Evolutionary conservation across 305 asterid genomes (phyloP).

Genomic region (Fraxinus xanthoxyloides): DNA sequence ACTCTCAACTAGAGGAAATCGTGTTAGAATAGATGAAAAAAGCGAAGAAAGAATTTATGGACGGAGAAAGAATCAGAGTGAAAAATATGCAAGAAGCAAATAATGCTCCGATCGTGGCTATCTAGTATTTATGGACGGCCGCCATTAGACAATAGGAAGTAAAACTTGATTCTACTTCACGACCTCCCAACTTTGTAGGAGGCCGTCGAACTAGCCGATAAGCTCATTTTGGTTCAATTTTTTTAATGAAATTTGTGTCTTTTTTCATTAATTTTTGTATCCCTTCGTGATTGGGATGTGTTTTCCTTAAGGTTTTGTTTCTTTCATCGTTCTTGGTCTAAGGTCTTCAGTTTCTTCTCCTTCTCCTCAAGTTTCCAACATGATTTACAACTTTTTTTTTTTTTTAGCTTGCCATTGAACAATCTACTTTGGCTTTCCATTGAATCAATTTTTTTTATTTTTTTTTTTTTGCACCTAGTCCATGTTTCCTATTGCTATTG

Average conservation of each 20-base stretch:
- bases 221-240: not conserved
- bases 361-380: not conserved
- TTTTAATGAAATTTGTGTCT: not conserved
- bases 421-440: too few relatives aligned
- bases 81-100: not conserved
- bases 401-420: not conserved
- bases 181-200: too few relatives aligned
- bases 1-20: not conserved
- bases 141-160: not conserved
- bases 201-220: not conserved
- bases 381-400: too few relatives aligned
- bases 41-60: too few relatives aligned
- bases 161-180: not conserved
- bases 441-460: too few relatives aligned
- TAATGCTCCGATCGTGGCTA: too few relatives aligned
- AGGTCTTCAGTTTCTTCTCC: not conserved
- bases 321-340: not conserved
- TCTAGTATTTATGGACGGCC: too few relatives aligned
- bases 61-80: too few relatives aligned
- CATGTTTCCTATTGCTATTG: not conserved
- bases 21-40: not conserved
- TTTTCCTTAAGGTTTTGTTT: not conserved
- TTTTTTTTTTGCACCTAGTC: not conserved
- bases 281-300: too few relatives aligned
- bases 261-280: not conserved